A percentile compares a stretch with the other conserved stretches of the same genome.
Evolutionary conservation across 2,329 filamentous ascomycete species (phyloP).

Genomic region (Venturia asperata): DNA sequence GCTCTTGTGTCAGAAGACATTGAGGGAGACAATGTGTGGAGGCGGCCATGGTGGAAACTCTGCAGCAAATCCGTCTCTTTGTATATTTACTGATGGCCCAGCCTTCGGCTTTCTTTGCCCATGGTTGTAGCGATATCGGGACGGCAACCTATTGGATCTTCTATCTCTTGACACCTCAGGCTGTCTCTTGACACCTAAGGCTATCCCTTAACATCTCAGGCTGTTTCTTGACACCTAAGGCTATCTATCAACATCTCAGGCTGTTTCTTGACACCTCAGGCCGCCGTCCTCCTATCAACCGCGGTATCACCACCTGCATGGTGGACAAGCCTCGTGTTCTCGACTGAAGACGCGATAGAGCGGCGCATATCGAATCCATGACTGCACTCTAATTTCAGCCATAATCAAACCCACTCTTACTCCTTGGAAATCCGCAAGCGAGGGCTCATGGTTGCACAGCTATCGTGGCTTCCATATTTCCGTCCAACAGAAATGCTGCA

Average conservation of each 20-base stretch:
- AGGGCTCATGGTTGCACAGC: conserved; percentile 9
- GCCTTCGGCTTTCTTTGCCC: not conserved
- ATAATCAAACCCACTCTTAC: not conserved
- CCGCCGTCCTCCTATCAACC: not conserved
- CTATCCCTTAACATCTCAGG: too few relatives aligned
- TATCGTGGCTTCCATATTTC: not conserved
- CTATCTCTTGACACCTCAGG: not conserved
- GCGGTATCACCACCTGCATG: too few relatives aligned
- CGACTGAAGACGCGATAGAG: not conserved
- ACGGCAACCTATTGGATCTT: not conserved
- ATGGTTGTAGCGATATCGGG: not conserved
- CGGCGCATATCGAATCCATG: not conserved
- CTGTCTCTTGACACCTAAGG: too few relatives aligned
- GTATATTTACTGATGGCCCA: not conserved
- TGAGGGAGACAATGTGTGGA: not conserved
- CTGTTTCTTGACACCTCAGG: too few relatives aligned
- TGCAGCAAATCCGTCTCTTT: too few relatives aligned
- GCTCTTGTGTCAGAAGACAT: not conserved
- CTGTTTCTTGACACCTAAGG: too few relatives aligned
- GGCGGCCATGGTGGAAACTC: not conserved
- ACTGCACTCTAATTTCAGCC: not conserved
- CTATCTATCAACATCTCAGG: too few relatives aligned
- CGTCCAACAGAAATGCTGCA: not conserved
- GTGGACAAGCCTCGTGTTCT: too few relatives aligned
- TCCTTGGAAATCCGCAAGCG: too few relatives aligned